These are phyloP conservation scores for Auriscalpium vulgare DNA, from an alignment of 768 basidiomycete genomes.

Conservation along the genomic window DNA sequence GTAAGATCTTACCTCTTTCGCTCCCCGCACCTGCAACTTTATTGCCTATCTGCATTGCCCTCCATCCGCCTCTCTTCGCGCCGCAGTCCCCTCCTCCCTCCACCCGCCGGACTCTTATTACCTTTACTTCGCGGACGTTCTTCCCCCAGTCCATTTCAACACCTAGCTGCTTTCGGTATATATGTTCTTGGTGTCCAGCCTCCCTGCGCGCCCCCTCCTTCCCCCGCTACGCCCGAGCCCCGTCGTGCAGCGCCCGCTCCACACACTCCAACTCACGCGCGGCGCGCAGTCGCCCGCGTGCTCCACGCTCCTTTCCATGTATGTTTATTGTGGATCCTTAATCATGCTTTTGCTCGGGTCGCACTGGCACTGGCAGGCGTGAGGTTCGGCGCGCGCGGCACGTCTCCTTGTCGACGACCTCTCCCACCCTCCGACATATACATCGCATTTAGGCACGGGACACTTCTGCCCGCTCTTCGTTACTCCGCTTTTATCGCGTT, in stretches of 20 bases:
- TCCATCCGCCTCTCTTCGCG: background rate
- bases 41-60: conserved; percentile 1
- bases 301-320: conserved; percentile 10
- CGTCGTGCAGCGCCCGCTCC: background rate
- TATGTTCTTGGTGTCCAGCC: background rate
- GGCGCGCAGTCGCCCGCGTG: conserved; percentile 4
- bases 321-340: conserved; percentile 4
- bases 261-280: conserved; percentile 14
- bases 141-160: background rate
- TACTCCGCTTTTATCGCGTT: too few relatives aligned
- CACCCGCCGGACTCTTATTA: background rate
- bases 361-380: background rate
- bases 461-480: too few relatives aligned
- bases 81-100: background rate
- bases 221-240: background rate
- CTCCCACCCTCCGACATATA: too few relatives aligned
- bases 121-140: background rate
- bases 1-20: conserved; percentile 10
- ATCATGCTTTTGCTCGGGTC: background rate
- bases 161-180: background rate
- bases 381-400: too few relatives aligned
- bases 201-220: background rate
- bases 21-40: conserved; percentile 3
- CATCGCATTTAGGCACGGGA: too few relatives aligned
- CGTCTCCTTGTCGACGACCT: too few relatives aligned